A percentile compares a stretch with the other conserved stretches of the same genome.
Conservation (phyloP, 75 land plant species). For the Chamaecyparis obtusa region DNA sequence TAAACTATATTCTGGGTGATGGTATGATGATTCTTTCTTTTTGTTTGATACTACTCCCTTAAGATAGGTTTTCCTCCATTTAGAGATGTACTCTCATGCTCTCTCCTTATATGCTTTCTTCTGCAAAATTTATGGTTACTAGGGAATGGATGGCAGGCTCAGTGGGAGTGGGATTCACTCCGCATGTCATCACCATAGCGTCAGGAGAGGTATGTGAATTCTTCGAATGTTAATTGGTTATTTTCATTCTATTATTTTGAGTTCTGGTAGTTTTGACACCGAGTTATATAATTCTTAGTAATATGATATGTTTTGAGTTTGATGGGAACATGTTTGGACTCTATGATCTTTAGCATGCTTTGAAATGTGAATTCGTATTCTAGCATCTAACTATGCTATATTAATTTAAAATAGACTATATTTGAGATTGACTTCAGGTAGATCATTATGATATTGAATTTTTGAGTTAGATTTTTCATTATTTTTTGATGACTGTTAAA, state of each 20-base stretch:
- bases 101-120: neutral
- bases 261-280: neutral
- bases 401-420: neutral
- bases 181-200: conserved; percentile 70
- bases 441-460: neutral
- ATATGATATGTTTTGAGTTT: neutral
- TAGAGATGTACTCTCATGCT: neutral
- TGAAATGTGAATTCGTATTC: neutral
- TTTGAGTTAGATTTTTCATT: neutral
- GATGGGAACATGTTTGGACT: neutral
- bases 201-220: conserved; percentile 65
- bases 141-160: too few relatives aligned
- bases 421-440: neutral
- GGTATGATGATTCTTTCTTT: neutral
- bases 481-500: neutral
- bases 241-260: neutral
- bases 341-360: neutral
- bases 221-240: neutral
- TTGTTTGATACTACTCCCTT: neutral
- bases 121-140: conserved; percentile 17
- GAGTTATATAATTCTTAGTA: neutral
- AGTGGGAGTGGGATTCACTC: conserved; percentile 81
- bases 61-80: neutral
- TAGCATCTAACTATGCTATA: neutral
- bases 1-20: neutral